These are phyloP conservation scores for Cunninghamia lanceolata DNA, from an alignment of 75 land plant genomes.

Conservation along the genomic window DNA sequence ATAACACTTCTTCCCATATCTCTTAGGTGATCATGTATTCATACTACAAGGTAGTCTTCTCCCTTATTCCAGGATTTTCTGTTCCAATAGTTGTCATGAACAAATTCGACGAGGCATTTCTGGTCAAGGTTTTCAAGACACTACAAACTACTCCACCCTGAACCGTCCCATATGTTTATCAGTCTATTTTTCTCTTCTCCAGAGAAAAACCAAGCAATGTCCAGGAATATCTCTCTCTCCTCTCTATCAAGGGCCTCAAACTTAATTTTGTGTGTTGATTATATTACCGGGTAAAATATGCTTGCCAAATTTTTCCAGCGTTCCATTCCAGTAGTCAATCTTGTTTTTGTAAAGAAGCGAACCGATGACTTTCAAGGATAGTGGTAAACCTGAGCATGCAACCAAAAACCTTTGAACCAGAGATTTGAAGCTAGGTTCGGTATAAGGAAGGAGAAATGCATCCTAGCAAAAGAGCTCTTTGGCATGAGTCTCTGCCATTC, in stretches of 20 bases:
- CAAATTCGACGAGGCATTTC: not conserved
- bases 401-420: not conserved
- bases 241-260: not conserved
- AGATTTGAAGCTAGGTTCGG: not conserved
- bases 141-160: not conserved
- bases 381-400: too few relatives aligned
- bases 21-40: constrained; percentile 1
- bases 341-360: not conserved
- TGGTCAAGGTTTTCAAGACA: not conserved
- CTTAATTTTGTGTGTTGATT: not conserved
- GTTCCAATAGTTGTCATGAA: not conserved
- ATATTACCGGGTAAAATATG: not conserved
- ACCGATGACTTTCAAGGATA: not conserved
- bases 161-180: not conserved
- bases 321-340: not conserved
- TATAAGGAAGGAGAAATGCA: not conserved
- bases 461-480: too few relatives aligned
- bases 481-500: too few relatives aligned
- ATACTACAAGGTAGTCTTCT: not conserved
- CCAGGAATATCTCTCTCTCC: not conserved
- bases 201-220: not conserved
- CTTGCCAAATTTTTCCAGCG: not conserved
- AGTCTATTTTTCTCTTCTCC: not conserved
- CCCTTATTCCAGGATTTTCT: not conserved
- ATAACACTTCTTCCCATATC: not conserved